phyloP scores from a whole-genome alignment of 768 basidiomycete species.

The Russula griseocarnosa region DNA sequence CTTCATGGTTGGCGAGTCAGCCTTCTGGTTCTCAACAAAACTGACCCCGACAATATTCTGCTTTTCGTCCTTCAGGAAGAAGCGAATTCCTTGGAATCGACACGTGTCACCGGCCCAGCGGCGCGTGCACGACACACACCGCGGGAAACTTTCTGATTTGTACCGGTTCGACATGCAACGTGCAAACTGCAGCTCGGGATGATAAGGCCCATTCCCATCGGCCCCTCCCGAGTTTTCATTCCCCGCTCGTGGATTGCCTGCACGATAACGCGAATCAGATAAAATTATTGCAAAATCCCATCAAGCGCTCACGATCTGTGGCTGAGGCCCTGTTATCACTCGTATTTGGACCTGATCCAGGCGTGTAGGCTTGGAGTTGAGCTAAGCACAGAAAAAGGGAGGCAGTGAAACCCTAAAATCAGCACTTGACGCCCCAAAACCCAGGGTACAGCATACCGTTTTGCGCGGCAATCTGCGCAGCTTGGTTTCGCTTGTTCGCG shows the following conservation, averaged over 20 bases:
- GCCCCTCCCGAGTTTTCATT: constrained; percentile 32
- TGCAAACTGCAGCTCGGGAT: constrained; percentile 70
- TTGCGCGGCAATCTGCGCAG: constrained; percentile 59
- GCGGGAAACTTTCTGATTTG: constrained; percentile 65
- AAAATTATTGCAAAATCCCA: neutral
- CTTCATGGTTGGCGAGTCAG: constrained; percentile 56
- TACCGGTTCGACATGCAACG: constrained; percentile 85
- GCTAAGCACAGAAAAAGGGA: constrained; percentile 35
- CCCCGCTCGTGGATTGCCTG: constrained; percentile 34
- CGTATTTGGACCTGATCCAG: constrained; percentile 11
- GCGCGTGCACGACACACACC: constrained; percentile 79
- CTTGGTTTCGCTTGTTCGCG: constrained; percentile 68
- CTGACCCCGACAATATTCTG: constrained; percentile 60
- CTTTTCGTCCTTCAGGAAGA: constrained; percentile 61
- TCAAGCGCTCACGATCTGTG: constrained; percentile 23
- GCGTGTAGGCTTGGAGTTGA: constrained; percentile 34
- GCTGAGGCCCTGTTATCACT: constrained; percentile 7
- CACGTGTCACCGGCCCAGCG: constrained; percentile 88
- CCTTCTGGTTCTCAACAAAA: constrained; percentile 61
- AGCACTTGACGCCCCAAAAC: constrained; percentile 11
- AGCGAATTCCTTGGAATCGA: constrained; percentile 81
- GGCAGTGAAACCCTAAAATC: constrained; percentile 19
- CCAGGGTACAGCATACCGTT: constrained; percentile 45
- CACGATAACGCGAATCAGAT: constrained; percentile 9
- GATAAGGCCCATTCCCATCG: constrained; percentile 38